Evolutionary conservation across 2,329 filamentous ascomycete genomes (phyloP).

Genomic region (Knufia fluminis): DNA sequence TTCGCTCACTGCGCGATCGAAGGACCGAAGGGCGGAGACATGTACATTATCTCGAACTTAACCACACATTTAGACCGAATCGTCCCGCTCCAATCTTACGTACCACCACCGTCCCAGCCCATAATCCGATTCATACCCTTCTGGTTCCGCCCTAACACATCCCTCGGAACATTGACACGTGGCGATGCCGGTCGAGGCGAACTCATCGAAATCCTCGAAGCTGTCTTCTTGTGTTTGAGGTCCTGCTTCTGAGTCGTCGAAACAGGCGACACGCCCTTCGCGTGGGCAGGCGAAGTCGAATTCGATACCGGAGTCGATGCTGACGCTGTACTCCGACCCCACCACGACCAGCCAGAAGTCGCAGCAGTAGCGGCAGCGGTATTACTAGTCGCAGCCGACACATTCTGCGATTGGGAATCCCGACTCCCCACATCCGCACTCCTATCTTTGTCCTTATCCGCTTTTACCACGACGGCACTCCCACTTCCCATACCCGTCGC

Average conservation of each 20-base stretch:
- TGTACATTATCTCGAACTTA: no score
- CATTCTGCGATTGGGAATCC: no score
- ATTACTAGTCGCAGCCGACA: background rate
- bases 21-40: no score
- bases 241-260: background rate
- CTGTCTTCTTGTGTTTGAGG: background rate
- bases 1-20: no score
- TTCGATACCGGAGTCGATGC: background rate
- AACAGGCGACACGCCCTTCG: background rate
- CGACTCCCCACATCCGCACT: background rate
- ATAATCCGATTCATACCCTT: slow-evolving; percentile 7
- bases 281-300: no score
- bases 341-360: background rate
- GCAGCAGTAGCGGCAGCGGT: background rate
- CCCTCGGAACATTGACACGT: background rate
- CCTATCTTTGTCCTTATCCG: no score
- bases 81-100: no score
- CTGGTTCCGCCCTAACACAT: background rate
- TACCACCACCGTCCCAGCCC: background rate
- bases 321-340: background rate
- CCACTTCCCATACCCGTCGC: background rate
- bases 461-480: background rate
- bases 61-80: no score
- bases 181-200: background rate
- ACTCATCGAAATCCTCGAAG: background rate